These are phyloP conservation scores for Boletus sp. DNA, from an alignment of 768 basidiomycete genomes.

Conservation along the genomic window DNA sequence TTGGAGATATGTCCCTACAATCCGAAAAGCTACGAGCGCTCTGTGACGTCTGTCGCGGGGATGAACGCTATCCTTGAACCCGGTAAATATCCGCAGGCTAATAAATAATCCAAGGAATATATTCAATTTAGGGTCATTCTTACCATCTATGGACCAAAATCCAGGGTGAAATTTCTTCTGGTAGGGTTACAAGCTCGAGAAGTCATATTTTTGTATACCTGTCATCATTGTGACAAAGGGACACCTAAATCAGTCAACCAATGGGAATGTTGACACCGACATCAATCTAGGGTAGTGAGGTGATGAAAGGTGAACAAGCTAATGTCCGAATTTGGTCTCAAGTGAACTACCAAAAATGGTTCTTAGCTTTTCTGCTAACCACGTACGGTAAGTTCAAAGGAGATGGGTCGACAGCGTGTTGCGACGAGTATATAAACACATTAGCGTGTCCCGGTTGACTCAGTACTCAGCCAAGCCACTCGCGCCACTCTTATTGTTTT, in stretches of 20 bases:
- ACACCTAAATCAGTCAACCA: slow-evolving; percentile 13
- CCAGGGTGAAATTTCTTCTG: not conserved
- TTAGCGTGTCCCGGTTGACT: not conserved
- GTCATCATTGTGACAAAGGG: slow-evolving; percentile 18
- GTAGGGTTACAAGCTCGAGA: not conserved
- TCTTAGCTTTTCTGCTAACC: slow-evolving; percentile 19
- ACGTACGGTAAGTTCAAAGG: slow-evolving; percentile 27
- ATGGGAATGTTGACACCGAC: slow-evolving; percentile 2
- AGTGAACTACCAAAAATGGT: slow-evolving; percentile 21
- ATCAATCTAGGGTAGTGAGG: not conserved
- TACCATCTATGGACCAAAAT: not conserved
- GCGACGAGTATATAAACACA: slow-evolving; percentile 25
- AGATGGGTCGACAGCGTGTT: not conserved
- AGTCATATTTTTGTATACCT: not conserved
- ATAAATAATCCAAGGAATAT: too few species aligned
- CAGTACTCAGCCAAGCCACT: slow-evolving; percentile 14
- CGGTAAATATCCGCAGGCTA: not conserved
- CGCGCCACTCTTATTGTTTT: slow-evolving; percentile 33
- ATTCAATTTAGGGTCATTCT: not conserved
- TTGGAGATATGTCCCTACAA: not conserved
- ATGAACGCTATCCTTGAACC: not conserved
- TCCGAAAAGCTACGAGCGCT: not conserved
- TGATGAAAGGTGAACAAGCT: slow-evolving; percentile 20
- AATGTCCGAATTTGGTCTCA: slow-evolving; percentile 27
- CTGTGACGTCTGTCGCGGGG: too few species aligned